Percentiles rank a stretch among this genome's conserved stretches.
These are phyloP conservation scores for Anthracocystis panici-leucophaei DNA, from an alignment of 1,284 basidiomycete genomes.

Conservation along the genomic window DNA sequence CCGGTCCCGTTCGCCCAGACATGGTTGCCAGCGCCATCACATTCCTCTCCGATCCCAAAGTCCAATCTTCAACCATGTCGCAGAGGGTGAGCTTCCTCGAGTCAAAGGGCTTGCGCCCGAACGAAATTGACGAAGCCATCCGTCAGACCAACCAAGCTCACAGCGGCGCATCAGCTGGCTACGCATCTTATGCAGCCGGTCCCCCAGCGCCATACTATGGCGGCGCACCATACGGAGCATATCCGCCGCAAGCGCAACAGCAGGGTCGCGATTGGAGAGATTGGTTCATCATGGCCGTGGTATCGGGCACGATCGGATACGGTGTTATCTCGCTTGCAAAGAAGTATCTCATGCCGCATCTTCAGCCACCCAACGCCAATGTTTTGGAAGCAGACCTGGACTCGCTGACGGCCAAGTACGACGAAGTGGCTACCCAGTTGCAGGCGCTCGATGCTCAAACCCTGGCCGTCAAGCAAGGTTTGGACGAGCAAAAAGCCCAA, in stretches of 20 bases:
- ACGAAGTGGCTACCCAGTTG: slow-evolving; percentile 80
- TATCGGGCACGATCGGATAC: slow-evolving; percentile 90
- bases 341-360: slow-evolving; percentile 93
- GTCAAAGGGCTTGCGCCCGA: slow-evolving; percentile 85
- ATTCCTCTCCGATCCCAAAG: slow-evolving; percentile 72
- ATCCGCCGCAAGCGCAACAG: slow-evolving; percentile 37
- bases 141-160: slow-evolving; percentile 70
- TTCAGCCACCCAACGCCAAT: slow-evolving; percentile 87
- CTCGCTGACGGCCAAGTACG: slow-evolving; percentile 88
- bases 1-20: slow-evolving; percentile 54
- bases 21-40: slow-evolving; percentile 65
- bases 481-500: slow-evolving; percentile 84
- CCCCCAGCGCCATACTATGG: slow-evolving; percentile 47
- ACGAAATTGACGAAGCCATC: slow-evolving; percentile 89
- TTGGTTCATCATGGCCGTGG: slow-evolving; percentile 82
- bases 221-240: slow-evolving; percentile 31
- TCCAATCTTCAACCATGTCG: slow-evolving; percentile 78
- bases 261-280: slow-evolving; percentile 67
- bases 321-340: slow-evolving; percentile 86
- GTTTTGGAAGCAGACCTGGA: slow-evolving; percentile 90
- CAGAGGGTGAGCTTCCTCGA: slow-evolving; percentile 93
- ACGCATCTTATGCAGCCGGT: slow-evolving; percentile 34
- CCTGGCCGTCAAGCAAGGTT: slow-evolving; percentile 78
- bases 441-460: slow-evolving; percentile 84
- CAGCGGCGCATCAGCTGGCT: slow-evolving; percentile 22